Evolutionary conservation across 306 rosid species (phyloP).

Genomic region (Cyamopsis tetragonoloba): DNA sequence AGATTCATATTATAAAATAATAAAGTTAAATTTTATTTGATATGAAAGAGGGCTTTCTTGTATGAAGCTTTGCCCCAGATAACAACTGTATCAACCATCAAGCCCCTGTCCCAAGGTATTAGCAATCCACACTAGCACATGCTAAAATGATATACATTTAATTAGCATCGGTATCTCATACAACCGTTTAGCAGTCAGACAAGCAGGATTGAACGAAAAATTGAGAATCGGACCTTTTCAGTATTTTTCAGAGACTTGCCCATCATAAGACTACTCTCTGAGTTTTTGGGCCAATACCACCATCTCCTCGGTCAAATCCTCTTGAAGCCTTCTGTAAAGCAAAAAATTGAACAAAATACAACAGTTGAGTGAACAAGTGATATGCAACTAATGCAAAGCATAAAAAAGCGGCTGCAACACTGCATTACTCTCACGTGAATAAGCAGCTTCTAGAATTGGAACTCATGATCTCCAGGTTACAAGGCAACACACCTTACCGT

Average conservation of each 20-base stretch:
- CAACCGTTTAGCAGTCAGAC: background rate
- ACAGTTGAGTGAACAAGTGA: background rate
- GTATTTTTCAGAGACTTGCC: constrained; percentile 71
- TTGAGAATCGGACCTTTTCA: constrained; percentile 55
- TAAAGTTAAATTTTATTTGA: background rate
- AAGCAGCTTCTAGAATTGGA: no score
- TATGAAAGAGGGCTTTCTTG: background rate
- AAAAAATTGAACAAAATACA: constrained; percentile 6
- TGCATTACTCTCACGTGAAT: no score
- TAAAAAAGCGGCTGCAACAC: no score
- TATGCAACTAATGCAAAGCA: background rate
- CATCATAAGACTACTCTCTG: constrained; percentile 85
- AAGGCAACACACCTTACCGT: no score
- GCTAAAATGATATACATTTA: background rate
- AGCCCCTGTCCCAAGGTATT: background rate
- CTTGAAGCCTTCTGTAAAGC: constrained; percentile 70
- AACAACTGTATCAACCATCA: background rate
- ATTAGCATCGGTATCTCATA: background rate
- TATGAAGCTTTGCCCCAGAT: background rate
- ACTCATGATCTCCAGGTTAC: no score
- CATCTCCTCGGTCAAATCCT: constrained; percentile 94
- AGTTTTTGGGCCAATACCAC: constrained; percentile 88
- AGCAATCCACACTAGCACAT: background rate
- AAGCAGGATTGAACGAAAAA: background rate
- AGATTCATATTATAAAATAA: background rate